These are phyloP conservation scores for Camelina hispida DNA, from an alignment of 345 rosid genomes.

Conservation along the genomic window DNA sequence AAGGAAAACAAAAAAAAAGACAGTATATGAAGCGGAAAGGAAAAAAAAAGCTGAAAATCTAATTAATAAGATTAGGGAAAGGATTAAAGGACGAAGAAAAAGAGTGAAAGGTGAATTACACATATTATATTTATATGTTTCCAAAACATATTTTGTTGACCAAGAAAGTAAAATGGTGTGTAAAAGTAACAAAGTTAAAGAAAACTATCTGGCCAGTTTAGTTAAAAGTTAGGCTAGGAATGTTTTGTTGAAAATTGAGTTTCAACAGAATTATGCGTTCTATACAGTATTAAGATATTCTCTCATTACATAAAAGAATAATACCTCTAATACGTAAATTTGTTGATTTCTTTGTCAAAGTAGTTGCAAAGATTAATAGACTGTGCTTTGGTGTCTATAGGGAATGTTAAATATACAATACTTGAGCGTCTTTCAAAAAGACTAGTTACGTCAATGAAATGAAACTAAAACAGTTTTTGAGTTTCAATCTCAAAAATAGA, in stretches of 20 bases:
- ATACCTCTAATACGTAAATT: neutral
- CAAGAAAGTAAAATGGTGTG: conserved; percentile 22
- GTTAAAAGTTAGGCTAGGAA: neutral
- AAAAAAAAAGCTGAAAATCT: conserved; percentile 20
- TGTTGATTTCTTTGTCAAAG: neutral
- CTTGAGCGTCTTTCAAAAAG: neutral
- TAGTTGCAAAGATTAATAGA: neutral
- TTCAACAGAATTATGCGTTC: neutral
- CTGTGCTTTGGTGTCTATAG: neutral
- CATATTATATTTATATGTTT: conserved; percentile 8
- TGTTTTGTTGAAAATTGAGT: neutral
- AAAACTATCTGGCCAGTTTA: neutral
- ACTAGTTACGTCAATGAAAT: no score
- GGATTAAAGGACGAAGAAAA: conserved; percentile 12
- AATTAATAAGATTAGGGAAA: conserved; percentile 24
- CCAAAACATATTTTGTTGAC: conserved; percentile 17
- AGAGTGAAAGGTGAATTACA: conserved; percentile 14
- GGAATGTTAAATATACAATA: neutral
- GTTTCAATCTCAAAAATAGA: no score
- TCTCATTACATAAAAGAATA: no score
- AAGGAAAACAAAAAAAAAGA: neutral
- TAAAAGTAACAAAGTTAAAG: neutral
- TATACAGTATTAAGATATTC: no score
- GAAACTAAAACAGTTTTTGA: no score
- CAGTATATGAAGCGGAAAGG: conserved; percentile 21